Percentiles rank a stretch among this genome's conserved stretches.
Conservation (phyloP, 2,329 filamentous ascomycete genomes). For the Calonectria leucothoes region DNA sequence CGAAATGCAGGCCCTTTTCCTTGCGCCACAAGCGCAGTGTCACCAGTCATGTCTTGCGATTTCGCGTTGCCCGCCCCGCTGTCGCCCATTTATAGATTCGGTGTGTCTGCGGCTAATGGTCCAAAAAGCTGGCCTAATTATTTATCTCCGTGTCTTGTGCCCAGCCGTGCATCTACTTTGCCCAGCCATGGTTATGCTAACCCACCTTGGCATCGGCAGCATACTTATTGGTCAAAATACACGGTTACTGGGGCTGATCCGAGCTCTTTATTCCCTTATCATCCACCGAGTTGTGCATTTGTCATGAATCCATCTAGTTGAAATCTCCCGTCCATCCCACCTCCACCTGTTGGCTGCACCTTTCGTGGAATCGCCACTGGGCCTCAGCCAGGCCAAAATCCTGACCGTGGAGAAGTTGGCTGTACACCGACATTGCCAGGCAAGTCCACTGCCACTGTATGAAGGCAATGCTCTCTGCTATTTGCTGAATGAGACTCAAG, state of each 20-base stretch:
- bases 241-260: neutral
- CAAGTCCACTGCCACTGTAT: too few species aligned
- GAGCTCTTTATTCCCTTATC: neutral
- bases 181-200: neutral
- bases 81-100: neutral
- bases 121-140: neutral
- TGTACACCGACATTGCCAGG: neutral
- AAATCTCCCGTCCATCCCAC: neutral
- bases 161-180: neutral
- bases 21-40: neutral
- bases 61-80: neutral
- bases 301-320: neutral
- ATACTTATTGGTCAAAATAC: too few species aligned
- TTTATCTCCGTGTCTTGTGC: neutral
- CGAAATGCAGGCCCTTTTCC: neutral
- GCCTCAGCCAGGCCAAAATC: neutral
- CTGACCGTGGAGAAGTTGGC: neutral
- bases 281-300: neutral
- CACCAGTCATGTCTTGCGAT: neutral
- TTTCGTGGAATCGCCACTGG: neutral
- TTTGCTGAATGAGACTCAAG: conserved; percentile 9
- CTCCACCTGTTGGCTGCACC: neutral
- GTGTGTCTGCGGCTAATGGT: neutral
- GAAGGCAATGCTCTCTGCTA: neutral
- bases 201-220: neutral